These are phyloP conservation scores for Pseudocercospora fijiensis DNA, from an alignment of 2,329 filamentous ascomycete species.

Conservation along the genomic window DNA sequence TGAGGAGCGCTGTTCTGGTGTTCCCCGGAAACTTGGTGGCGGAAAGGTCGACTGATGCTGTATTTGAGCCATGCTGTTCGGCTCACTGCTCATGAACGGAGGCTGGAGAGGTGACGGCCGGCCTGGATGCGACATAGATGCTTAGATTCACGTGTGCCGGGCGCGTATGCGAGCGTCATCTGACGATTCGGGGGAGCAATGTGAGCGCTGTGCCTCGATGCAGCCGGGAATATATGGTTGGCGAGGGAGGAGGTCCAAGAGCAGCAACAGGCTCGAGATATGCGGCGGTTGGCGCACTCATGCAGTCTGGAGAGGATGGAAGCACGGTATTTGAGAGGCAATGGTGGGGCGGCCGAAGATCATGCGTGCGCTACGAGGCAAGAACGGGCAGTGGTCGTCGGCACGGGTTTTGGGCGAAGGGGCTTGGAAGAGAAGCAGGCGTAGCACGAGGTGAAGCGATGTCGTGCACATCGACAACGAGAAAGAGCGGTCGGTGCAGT, in stretches of 20 bases:
- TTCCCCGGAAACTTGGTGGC: constrained; percentile 42
- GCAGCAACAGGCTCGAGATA: constrained; percentile 17
- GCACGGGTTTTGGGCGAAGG: constrained; percentile 13
- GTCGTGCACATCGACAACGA: constrained; percentile 23
- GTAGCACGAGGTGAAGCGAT: constrained; percentile 22
- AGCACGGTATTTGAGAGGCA: constrained; percentile 23
- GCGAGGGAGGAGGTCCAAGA: background rate
- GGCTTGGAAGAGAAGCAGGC: constrained; percentile 13
- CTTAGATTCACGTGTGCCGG: background rate
- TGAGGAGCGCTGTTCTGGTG: constrained; percentile 42
- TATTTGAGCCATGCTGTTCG: constrained; percentile 48
- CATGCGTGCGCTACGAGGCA: constrained; percentile 24
- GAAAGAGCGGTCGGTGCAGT: constrained; percentile 25
- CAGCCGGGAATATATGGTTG: background rate
- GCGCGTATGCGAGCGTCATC: constrained; percentile 4
- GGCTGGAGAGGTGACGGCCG: constrained; percentile 45
- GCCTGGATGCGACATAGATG: constrained; percentile 32
- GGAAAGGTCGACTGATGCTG: constrained; percentile 46
- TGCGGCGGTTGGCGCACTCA: constrained; percentile 18
- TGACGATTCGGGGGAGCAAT: constrained; percentile 3
- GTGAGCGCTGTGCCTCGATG: background rate
- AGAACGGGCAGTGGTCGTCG: constrained; percentile 20
- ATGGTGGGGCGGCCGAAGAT: constrained; percentile 22
- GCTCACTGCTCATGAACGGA: constrained; percentile 37
- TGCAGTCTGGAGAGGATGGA: constrained; percentile 16